Base-by-base conservation (phyloP, 2,329 filamentous ascomycete species). In the Cladosporium halotolerans region DNA sequence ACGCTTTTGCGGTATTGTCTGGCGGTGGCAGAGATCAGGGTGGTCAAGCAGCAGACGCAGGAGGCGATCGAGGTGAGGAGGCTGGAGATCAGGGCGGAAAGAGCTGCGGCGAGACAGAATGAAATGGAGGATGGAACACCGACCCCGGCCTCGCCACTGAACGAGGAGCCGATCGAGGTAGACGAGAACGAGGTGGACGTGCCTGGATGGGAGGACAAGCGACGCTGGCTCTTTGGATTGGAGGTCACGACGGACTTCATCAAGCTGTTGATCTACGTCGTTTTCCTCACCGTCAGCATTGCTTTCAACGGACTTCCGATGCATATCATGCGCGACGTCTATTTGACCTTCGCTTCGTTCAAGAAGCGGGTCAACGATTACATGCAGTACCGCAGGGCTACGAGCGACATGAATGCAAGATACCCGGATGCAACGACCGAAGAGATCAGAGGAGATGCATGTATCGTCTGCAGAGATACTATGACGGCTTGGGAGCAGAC, bases 171-270 rank as follows among this genome's bases (percentile, higher is more conserved):
- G 23, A 67, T 68, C 45, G 86, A 92, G 54, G 79, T 96, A 16
- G 89, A 96, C 56, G 91, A 96, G 68, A 89, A 93, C 75, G 91
- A 99, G 61, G 86, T 93, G 50, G 93, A 99, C 68, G 89, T 96
- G 16, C 88, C 91, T 3, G 93, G 92, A 9, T 99, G 93, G 93
- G 90, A 96, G 66, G 84, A 89, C 56, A 99, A 97, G 75, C 89
- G 93, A 36, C 87, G 93, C 62, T 97, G 88, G 81, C 79, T 96
- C 11, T 83, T 99, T 61, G 90, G 85, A 65, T 77, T 97, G 55
- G 92, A 99, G 68, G 80, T 99, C 14, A 57, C 64, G 6, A 60
- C 64, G 87, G 93, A 99, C 67, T 89, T 96, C 66, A 76, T 95
- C 65, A 99, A 96, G 70, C 82, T 97, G 14, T 75, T 85, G 40